Evolutionary conservation across 768 basidiomycete genomes (phyloP), one percentile per base, ranked within the genome.

Genomic region (Paxillus ammoniavirescens): DNA sequence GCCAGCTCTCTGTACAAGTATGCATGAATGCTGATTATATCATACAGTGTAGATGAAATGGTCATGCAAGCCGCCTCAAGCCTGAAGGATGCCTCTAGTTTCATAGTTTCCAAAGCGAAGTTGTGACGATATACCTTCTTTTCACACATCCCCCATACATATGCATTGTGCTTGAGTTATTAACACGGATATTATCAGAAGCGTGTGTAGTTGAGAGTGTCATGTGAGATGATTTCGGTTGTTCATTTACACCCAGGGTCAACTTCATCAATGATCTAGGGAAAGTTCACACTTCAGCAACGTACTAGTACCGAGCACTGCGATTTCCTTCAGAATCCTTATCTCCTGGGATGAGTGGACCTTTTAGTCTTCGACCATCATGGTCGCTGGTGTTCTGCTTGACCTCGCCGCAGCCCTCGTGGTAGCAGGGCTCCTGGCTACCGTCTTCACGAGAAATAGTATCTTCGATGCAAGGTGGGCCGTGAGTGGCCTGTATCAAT

Each of bases 11-110:
- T 51, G 26, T 42, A 28, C 21, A 43, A 33, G 8, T 60, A 46
- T 49, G 6, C 5, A 46, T 21, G 21, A 33, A 44, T 52, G 26
- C 42, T 66, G n/a, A 62, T 50, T 23, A 55, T 35, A 44, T 21
- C 31, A 5, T 42, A 1, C 52, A 90, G 88, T 67, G 83, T 96
- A 47, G 92, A 95, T 48, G 89, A 93, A 57, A 78, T 95, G 56
- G 86, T 95, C 18, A 72, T 59, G 8, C 87, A 82, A 9, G 92
- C 92, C 0, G 83, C 83, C 14, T 72, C 74, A 52, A 82, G 79
- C 57, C 64, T 93, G 44, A 69, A 73, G 36, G 62, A 65, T 4
- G 81, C 81, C 2, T 72, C 74, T 33, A 65, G 69, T 47, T 59
- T 79, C 23, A 69, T 81, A 45, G 46, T 71, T 36, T 60, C 72